Percentiles rank a stretch among this genome's conserved stretches.
Conservation (phyloP, 2,329 filamentous ascomycete species). For the Ciborinia camelliae region DNA sequence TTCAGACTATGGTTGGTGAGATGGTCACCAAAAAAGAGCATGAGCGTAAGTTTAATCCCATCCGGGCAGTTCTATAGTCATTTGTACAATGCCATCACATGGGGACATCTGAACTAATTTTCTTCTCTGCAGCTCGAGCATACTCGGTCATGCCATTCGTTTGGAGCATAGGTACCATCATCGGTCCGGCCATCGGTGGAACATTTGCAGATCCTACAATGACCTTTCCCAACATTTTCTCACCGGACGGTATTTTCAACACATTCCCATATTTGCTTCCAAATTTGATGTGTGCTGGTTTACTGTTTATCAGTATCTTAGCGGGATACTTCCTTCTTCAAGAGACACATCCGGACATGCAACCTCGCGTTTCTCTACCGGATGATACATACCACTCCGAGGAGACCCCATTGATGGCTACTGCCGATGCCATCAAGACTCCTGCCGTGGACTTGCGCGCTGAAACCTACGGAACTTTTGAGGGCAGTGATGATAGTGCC, state of each 20-base stretch:
- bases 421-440: slow-evolving; percentile 70
- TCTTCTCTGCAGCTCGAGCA: slow-evolving; percentile 53
- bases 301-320: slow-evolving; percentile 76
- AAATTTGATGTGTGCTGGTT: slow-evolving; percentile 74
- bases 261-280: slow-evolving; percentile 84
- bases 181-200: slow-evolving; percentile 85
- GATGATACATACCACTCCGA: slow-evolving; percentile 50
- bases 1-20: slow-evolving; percentile 84
- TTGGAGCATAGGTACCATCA: slow-evolving; percentile 85
- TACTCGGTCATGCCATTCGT: slow-evolving; percentile 94
- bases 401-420: slow-evolving; percentile 68
- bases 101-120: slow-evolving; percentile 1
- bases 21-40: slow-evolving; percentile 60
- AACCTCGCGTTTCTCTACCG: slow-evolving; percentile 49
- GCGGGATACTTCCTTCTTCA: slow-evolving; percentile 77
- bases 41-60: slow-evolving; percentile 20
- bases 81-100: neutral
- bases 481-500: slow-evolving; percentile 32
- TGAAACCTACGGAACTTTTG: slow-evolving; percentile 78
- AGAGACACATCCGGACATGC: slow-evolving; percentile 85
- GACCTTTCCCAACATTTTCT: slow-evolving; percentile 70
- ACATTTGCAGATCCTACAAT: slow-evolving; percentile 75
- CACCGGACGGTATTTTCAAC: slow-evolving; percentile 65
- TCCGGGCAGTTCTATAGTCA: neutral
- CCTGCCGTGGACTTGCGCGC: slow-evolving; percentile 69